Percentiles rank a stretch among this genome's conserved stretches.
phyloP scores from a whole-genome alignment of 2,329 filamentous ascomycete genomes.

The Pseudogymnoascus sp. region DNA sequence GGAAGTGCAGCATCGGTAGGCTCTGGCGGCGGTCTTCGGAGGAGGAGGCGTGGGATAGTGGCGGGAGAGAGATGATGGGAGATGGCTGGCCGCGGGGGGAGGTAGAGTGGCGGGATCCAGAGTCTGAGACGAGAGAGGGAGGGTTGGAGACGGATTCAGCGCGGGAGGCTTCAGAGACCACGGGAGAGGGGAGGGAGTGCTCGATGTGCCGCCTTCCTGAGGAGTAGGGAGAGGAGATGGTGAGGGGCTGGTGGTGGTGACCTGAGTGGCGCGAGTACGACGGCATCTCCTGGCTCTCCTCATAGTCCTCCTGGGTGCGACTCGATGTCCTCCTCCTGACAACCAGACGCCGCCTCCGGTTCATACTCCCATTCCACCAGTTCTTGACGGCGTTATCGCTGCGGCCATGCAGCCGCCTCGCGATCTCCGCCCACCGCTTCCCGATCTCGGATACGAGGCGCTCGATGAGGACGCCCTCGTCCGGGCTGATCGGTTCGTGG shows the following conservation, averaged over 20 bases:
- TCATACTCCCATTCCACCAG: conserved; percentile 94
- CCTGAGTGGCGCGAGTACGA: conserved; percentile 23
- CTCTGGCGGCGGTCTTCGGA: conserved; percentile 21
- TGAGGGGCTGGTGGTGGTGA: conserved; percentile 14
- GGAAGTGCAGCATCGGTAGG: conserved; percentile 23
- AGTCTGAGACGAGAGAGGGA: conserved; percentile 64
- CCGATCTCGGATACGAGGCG: conserved; percentile 68
- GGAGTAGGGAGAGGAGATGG: conserved; percentile 22
- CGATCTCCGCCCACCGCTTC: conserved; percentile 90
- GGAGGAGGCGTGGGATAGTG: conserved; percentile 15
- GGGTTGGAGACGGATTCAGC: conserved; percentile 49
- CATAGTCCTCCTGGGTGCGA: conserved; percentile 19
- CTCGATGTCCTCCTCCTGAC: conserved; percentile 23
- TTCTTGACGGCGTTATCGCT: conserved; percentile 97
- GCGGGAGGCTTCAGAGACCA: conserved; percentile 53
- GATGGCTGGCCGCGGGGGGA: conserved; percentile 37
- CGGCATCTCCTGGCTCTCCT: conserved; percentile 26
- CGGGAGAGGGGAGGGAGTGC: conserved; percentile 54
- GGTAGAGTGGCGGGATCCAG: conserved; percentile 52
- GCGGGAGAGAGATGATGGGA: conserved; percentile 25
- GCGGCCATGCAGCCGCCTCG: conserved; percentile 68
- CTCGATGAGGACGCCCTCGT: conserved; percentile 68
- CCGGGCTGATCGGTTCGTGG: conserved; percentile 62
- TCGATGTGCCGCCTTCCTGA: conserved; percentile 37
- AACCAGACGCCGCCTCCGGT: conserved; percentile 50